Conservation (phyloP, 2,329 filamentous ascomycete species). For the Dendrostoma leiphaemia region DNA sequence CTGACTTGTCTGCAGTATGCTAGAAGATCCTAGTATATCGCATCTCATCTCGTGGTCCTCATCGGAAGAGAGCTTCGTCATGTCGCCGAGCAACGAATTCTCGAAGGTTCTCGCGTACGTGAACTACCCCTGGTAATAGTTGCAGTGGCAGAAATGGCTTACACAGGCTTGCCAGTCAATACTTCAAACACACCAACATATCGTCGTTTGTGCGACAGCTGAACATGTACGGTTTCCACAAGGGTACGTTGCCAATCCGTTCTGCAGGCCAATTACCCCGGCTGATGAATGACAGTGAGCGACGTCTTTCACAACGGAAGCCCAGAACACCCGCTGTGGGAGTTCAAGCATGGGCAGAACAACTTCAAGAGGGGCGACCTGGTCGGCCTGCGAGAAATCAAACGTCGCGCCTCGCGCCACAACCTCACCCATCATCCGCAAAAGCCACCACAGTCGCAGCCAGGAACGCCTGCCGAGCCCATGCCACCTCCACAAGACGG, state of each 20-base stretch:
- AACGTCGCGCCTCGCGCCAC: conserved; percentile 88
- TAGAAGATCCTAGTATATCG: conserved; percentile 89
- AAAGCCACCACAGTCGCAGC: conserved; percentile 73
- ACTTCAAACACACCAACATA: conserved; percentile 99
- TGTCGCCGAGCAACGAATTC: conserved; percentile 96
- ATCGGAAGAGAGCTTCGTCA: conserved; percentile 95
- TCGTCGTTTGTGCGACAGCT: conserved; percentile 96
- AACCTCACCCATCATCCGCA: conserved; percentile 89
- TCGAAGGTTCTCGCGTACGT: conserved; percentile 96
- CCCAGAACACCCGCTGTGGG: conserved; percentile 92
- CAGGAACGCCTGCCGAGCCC: conserved; percentile 80
- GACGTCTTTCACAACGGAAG: conserved; percentile 96
- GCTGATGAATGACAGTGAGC: conserved; percentile 64
- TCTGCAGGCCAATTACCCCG: conserved; percentile 11
- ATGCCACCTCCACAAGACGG: conserved; percentile 71
- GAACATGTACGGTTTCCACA: conserved; percentile 99
- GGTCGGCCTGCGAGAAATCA: conserved; percentile 89
- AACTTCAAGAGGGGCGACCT: conserved; percentile 96
- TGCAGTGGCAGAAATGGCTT: conserved; percentile 19
- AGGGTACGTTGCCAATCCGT: conserved; percentile 59
- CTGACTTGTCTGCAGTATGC: conserved; percentile 67
- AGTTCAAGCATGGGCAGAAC: conserved; percentile 97
- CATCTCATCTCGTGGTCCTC: conserved; percentile 96
- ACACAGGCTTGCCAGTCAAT: conserved; percentile 63
- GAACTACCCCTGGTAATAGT: conserved; percentile 20